These are phyloP conservation scores for Macrophomina tecta DNA, from an alignment of 2,329 filamentous ascomycete genomes.

Conservation along the genomic window DNA sequence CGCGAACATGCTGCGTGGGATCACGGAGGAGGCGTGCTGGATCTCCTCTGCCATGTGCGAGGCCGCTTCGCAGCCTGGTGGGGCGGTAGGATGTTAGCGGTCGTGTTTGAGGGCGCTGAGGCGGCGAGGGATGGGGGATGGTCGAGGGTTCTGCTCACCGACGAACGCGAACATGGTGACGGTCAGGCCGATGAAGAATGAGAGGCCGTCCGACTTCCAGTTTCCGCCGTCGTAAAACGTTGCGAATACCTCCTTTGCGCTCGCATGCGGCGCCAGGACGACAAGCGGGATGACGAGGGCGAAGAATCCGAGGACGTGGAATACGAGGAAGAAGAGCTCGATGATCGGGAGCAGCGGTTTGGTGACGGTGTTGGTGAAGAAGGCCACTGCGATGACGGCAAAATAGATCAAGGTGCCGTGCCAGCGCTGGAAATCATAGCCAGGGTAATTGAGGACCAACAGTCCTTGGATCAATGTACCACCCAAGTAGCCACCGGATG, in stretches of 20 bases:
- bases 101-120: not conserved
- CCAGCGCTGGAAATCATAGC: slow-evolving; percentile 51
- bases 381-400: slow-evolving; percentile 47
- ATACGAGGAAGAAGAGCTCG: slow-evolving; percentile 56
- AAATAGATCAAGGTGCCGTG: slow-evolving; percentile 58
- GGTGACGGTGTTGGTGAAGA: slow-evolving; percentile 52
- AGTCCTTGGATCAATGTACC: slow-evolving; percentile 41
- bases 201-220: slow-evolving; percentile 53
- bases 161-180: slow-evolving; percentile 47
- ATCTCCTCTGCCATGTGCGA: slow-evolving; percentile 39
- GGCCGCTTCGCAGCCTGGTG: slow-evolving; percentile 13
- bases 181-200: slow-evolving; percentile 52
- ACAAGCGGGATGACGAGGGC: slow-evolving; percentile 57
- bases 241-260: slow-evolving; percentile 53
- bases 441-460: slow-evolving; percentile 45
- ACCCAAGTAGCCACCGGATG: slow-evolving; percentile 36
- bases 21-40: slow-evolving; percentile 39
- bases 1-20: slow-evolving; percentile 51
- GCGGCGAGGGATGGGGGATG: slow-evolving; percentile 31
- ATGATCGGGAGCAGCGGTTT: slow-evolving; percentile 53
- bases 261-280: slow-evolving; percentile 49
- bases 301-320: slow-evolving; percentile 61
- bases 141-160: slow-evolving; percentile 49
- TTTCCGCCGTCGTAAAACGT: slow-evolving; percentile 55
- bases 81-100: not conserved